Evolutionary conservation across 163 green algal species (phyloP).

Genomic region (Scenedesmus sp.): DNA sequence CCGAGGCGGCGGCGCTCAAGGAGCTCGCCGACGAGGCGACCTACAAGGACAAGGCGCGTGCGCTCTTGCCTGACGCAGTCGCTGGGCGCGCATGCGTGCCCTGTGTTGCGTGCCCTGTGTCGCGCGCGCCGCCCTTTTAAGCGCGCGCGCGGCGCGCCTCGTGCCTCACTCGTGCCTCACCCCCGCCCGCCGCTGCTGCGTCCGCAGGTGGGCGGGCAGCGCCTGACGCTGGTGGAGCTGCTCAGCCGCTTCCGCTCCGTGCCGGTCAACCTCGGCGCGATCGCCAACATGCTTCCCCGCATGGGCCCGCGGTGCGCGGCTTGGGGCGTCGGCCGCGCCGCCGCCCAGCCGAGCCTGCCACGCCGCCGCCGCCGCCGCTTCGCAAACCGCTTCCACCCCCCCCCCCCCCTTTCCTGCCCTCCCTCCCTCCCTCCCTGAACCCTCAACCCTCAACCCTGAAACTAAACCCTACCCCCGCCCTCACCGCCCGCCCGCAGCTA

Average conservation of each 20-base stretch:
- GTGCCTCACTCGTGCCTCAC: no score
- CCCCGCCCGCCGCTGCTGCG: slow-evolving; percentile 9
- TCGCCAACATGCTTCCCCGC: slow-evolving; percentile 28
- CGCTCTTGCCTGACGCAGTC: not conserved
- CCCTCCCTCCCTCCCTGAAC: not conserved
- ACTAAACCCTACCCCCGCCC: no score
- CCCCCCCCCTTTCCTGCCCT: not conserved
- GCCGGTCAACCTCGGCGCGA: not conserved
- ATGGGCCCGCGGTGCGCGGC: slow-evolving; percentile 28
- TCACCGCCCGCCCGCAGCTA: slow-evolving; percentile 78
- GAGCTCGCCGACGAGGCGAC: slow-evolving; percentile 21
- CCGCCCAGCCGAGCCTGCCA: no score
- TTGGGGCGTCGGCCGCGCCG: no score
- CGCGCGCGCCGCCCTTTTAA: no score
- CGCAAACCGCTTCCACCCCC: no score
- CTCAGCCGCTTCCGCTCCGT: slow-evolving; percentile 29
- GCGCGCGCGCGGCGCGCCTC: no score
- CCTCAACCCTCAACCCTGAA: no score
- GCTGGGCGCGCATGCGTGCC: not conserved
- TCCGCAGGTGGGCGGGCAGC: slow-evolving; percentile 3
- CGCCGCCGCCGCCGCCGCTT: no score
- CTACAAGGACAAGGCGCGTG: slow-evolving; percentile 33
- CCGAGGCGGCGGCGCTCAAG: slow-evolving; percentile 31
- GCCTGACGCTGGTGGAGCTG: slow-evolving; percentile 37
- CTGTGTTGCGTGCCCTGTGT: not conserved